Evolutionary conservation across 2,329 filamentous ascomycete species (phyloP).

Genomic region (Helminthosporium solani): DNA sequence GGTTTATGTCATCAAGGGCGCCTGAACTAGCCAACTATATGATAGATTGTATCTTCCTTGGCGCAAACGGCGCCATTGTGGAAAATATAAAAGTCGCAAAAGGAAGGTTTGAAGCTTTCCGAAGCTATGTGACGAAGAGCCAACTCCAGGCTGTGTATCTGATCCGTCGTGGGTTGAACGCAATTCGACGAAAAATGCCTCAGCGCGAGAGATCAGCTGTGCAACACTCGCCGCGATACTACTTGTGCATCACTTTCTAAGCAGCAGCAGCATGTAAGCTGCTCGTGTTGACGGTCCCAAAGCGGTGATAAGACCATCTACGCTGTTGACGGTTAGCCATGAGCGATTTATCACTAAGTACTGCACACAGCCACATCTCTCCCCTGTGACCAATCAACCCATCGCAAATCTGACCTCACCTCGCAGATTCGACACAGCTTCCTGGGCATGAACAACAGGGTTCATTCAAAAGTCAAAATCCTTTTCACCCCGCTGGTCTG

Average conservation of each 20-base stretch:
- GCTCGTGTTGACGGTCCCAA: slow-evolving; percentile 10
- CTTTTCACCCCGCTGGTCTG: background rate
- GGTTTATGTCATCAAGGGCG: too few relatives aligned
- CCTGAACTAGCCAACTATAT: background rate
- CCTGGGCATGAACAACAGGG: background rate
- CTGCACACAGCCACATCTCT: slow-evolving; percentile 7
- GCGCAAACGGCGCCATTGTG: slow-evolving; percentile 2
- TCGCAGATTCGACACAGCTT: background rate
- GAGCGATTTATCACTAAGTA: slow-evolving; percentile 14
- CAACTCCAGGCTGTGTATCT: slow-evolving; percentile 6
- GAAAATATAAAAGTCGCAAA: background rate
- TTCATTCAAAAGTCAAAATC: slow-evolving; percentile 5
- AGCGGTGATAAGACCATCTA: slow-evolving; percentile 5
- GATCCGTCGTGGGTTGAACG: too few relatives aligned
- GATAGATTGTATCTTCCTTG: slow-evolving; percentile 1
- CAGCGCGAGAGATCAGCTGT: slow-evolving; percentile 3
- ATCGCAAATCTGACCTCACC: slow-evolving; percentile 6
- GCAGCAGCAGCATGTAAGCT: slow-evolving; percentile 12
- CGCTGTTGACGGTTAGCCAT: slow-evolving; percentile 13
- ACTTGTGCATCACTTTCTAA: background rate
- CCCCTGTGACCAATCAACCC: slow-evolving; percentile 4
- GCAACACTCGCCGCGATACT: background rate
- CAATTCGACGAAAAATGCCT: slow-evolving; percentile 16
- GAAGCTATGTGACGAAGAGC: slow-evolving; percentile 1
- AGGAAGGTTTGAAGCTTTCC: background rate